phyloP scores from a whole-genome alignment of 805 yeast genomes.

The Hanseniaspora clermontiae region DNA sequence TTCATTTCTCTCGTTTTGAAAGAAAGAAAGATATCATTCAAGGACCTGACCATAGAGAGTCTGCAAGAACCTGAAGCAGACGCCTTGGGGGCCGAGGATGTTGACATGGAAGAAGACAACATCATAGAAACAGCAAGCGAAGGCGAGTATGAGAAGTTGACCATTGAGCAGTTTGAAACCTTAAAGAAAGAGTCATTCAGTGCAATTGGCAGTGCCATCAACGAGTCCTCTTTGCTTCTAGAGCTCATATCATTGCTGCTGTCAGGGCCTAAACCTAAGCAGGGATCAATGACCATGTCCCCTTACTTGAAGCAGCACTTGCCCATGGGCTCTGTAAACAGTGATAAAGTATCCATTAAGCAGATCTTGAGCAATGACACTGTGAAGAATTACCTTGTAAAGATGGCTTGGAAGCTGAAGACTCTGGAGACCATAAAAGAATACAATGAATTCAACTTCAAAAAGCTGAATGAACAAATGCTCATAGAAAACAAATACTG shows the following conservation, averaged over 20 bases:
- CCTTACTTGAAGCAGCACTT: constrained; percentile 64
- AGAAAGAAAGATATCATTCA: constrained; percentile 8
- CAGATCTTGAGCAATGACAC: constrained; percentile 19
- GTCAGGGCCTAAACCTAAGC: constrained; percentile 70
- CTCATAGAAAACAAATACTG: constrained; percentile 46
- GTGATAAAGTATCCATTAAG: constrained; percentile 26
- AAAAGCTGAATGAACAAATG: constrained; percentile 41
- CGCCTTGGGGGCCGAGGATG: neutral
- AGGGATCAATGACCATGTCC: constrained; percentile 79
- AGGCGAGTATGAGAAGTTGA: neutral
- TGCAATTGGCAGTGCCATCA: constrained; percentile 54
- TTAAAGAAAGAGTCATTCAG: constrained; percentile 43
- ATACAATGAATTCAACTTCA: constrained; percentile 40
- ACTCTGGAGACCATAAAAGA: constrained; percentile 46
- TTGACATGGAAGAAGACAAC: neutral
- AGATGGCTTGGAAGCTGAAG: constrained; percentile 71
- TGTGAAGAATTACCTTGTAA: constrained; percentile 22
- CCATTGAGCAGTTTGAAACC: constrained; percentile 31
- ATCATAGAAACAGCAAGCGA: neutral
- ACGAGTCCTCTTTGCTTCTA: constrained; percentile 76
- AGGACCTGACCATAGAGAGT: neutral
- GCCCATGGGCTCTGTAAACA: constrained; percentile 60
- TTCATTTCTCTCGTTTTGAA: constrained; percentile 8
- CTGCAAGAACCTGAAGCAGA: neutral
- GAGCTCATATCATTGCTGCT: constrained; percentile 78